phyloP scores from a whole-genome alignment of 805 yeast species.

The Ogataea pini region DNA sequence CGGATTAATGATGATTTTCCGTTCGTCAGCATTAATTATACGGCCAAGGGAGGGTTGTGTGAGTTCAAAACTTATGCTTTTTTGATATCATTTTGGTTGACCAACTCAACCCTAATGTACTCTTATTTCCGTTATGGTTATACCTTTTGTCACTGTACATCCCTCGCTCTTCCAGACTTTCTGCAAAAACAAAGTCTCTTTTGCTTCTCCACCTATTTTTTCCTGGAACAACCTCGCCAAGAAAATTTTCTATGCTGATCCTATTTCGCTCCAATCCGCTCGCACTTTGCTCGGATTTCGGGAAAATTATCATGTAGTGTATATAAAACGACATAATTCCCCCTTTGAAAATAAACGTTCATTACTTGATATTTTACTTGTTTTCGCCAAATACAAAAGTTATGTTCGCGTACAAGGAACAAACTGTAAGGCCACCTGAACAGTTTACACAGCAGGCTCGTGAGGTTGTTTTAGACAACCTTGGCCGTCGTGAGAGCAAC shows the following conservation, averaged over 20 bases:
- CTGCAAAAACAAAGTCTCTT: not conserved
- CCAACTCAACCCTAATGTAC: not conserved
- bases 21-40: not conserved
- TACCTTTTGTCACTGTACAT: not conserved
- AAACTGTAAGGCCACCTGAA: constrained; percentile 25
- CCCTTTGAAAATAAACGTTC: not conserved
- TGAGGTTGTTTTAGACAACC: constrained; percentile 24
- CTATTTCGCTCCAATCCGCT: not conserved
- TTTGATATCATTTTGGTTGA: no score
- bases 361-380: not conserved
- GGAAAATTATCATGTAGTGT: constrained; percentile 5
- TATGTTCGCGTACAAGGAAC: constrained; percentile 22
- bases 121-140: not conserved
- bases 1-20: constrained; percentile 13
- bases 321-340: constrained; percentile 1
- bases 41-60: no score
- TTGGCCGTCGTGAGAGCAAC: constrained; percentile 7
- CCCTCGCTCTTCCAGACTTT: not conserved
- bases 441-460: constrained; percentile 31
- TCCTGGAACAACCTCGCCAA: constrained; percentile 5
- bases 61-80: no score
- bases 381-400: not conserved
- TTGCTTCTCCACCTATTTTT: not conserved
- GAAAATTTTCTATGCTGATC: constrained; percentile 1
- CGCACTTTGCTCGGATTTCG: constrained; percentile 5